Base-by-base conservation (phyloP, 169 alveolate species). In the Pseudocohnilembus persalinus region DNA sequence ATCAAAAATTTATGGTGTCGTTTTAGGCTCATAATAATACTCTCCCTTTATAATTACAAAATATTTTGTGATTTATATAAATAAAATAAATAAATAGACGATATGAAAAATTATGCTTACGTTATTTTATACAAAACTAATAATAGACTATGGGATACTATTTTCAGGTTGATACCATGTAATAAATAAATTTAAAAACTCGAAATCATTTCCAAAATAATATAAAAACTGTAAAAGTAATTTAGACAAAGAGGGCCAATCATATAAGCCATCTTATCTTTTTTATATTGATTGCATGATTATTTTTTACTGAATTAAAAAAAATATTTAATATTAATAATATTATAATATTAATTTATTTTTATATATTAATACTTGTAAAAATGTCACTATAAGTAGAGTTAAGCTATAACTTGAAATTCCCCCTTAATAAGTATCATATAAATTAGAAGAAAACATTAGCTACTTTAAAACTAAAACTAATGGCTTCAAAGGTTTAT, bases 361-460 rank as follows among this genome's bases (percentile, higher is more conserved):
- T 0, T 27, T 32, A 34, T 31, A 78, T 27, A n/a, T 35, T n/a
- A 73, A 68, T 31, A 87, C 87, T 87, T 94, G 83, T 0, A 93
- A 77, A 81, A 88, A 94, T 74, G 88, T 83, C 28, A 92, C 95
- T 11, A 94, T 91, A 94, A 94, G 92, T 73, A 94, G 89, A 73
- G 93, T 92, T 24, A 94, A 87, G 28, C 94, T 95, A 89, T 94
- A 94, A 68, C 94, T 88, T 35, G 94, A 88, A 74, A 94, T 86
- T 0, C 97, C 97, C 15, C 97, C 96, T 77, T 86, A 85, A 84
- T 94, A 94, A 68, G 97, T 95, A 84, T 94, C 96, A 80, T 92
- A 91, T 74, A 89, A 84, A 68, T 92, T 83, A 74, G 90, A 89
- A 26, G 74, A 87, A 81, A 89, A 87, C 30, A 94, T 90, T 73